phyloP scores from a whole-genome alignment of 1,284 basidiomycete species.

The Agaricales sp. region DNA sequence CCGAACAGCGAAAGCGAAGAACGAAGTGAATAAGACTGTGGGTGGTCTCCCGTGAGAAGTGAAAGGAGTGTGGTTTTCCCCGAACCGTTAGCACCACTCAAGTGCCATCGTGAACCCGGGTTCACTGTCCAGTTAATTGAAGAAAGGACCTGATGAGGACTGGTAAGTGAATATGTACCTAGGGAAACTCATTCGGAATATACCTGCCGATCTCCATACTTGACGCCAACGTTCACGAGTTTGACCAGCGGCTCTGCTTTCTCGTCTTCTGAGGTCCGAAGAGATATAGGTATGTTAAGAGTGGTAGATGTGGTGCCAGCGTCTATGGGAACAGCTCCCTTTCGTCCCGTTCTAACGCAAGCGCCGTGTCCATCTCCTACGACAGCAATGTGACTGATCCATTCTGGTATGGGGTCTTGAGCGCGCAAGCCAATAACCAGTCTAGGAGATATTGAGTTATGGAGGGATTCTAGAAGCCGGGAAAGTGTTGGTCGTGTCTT shows the following conservation, averaged over 20 bases:
- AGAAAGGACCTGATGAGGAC: slow-evolving; percentile 46
- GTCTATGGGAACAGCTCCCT: background rate
- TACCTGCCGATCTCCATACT: slow-evolving; percentile 58
- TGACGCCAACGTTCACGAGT: slow-evolving; percentile 60
- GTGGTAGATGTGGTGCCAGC: background rate
- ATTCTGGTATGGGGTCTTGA: slow-evolving; percentile 76
- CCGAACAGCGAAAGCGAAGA: slow-evolving; percentile 65
- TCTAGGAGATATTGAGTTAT: slow-evolving; percentile 37
- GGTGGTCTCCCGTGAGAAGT: slow-evolving; percentile 88
- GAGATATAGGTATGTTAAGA: background rate
- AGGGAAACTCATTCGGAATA: slow-evolving; percentile 9
- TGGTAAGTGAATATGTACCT: background rate
- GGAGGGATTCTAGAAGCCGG: slow-evolving; percentile 48
- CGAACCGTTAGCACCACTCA: slow-evolving; percentile 44
- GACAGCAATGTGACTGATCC: slow-evolving; percentile 70
- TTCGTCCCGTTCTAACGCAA: slow-evolving; percentile 33
- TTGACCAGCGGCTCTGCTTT: slow-evolving; percentile 38
- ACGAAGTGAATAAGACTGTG: slow-evolving; percentile 65
- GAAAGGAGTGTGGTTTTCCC: slow-evolving; percentile 96
- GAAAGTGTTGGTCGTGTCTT: slow-evolving; percentile 47
- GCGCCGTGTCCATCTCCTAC: slow-evolving; percentile 39
- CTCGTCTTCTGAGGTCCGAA: background rate
- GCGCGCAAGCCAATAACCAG: slow-evolving; percentile 75
- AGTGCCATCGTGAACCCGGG: slow-evolving; percentile 76
- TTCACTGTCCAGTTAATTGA: slow-evolving; percentile 73